Evolutionary conservation across 495 filamentous ascomycete species (phyloP).

Genomic region (Cryomyces minteri): DNA sequence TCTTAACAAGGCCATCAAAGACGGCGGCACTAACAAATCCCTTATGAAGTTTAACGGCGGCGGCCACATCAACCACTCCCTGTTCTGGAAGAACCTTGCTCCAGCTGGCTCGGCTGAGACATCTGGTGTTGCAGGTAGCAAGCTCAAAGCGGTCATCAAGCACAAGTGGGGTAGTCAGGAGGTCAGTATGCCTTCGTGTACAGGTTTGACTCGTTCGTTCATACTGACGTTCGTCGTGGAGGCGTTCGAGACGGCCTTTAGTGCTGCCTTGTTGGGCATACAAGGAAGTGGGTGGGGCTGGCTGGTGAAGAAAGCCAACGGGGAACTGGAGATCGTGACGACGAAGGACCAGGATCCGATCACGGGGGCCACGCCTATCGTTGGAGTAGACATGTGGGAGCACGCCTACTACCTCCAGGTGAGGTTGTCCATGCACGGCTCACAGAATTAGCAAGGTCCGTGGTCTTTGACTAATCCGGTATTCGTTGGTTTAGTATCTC

Average conservation of each 20-base stretch:
- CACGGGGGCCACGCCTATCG: conserved; percentile 17
- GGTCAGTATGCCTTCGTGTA: too few relatives aligned
- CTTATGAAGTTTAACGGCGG: conserved; percentile 22
- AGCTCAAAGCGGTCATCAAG: conserved; percentile 15
- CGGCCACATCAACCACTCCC: conserved; percentile 24
- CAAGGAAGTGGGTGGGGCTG: conserved; percentile 25
- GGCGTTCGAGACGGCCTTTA: conserved; percentile 18
- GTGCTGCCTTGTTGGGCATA: conserved; percentile 15
- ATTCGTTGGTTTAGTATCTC: conserved; percentile 8
- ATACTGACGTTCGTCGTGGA: neutral
- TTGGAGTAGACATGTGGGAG: conserved; percentile 25
- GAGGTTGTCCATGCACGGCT: too few relatives aligned
- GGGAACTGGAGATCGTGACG: conserved; percentile 16
- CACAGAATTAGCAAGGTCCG: too few relatives aligned
- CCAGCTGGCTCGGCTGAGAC: conserved; percentile 10
- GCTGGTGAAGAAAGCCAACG: conserved; percentile 14
- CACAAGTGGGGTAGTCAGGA: conserved; percentile 12
- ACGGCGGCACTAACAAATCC: conserved; percentile 14
- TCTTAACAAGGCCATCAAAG: conserved; percentile 17
- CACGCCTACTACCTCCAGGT: conserved; percentile 23
- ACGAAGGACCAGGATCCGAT: conserved; percentile 22
- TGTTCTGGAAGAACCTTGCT: conserved; percentile 24
- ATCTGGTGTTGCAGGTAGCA: conserved; percentile 10
- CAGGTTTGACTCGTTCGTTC: too few relatives aligned
- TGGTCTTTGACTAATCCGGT: too few relatives aligned